Evolutionary conservation across 768 basidiomycete genomes (phyloP).

Genomic region (Infundibulicybe gibba): DNA sequence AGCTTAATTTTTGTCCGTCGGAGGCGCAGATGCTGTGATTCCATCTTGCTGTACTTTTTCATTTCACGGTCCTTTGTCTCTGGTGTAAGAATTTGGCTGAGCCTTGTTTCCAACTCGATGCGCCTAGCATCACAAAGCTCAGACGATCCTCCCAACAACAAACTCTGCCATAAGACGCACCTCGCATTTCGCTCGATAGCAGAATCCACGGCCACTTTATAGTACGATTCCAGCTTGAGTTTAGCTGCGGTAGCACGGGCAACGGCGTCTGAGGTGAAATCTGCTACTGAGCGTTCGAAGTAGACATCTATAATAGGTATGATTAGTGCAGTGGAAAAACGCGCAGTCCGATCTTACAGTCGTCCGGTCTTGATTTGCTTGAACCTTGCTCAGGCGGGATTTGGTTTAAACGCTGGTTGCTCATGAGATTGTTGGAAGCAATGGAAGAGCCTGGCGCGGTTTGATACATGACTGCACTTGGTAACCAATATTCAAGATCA

Average conservation of each 20-base stretch:
- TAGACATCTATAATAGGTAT: slow-evolving; percentile 71
- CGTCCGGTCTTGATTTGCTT: slow-evolving; percentile 37
- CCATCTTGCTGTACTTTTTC: slow-evolving; percentile 79
- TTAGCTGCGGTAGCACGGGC: slow-evolving; percentile 92
- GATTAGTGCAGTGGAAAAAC: background rate
- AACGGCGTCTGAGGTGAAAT: slow-evolving; percentile 82
- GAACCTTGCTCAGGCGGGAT: slow-evolving; percentile 23
- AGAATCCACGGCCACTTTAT: slow-evolving; percentile 96
- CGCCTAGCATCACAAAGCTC: slow-evolving; percentile 45
- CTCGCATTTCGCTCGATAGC: slow-evolving; percentile 95
- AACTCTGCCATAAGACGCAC: slow-evolving; percentile 33
- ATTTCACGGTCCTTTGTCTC: slow-evolving; percentile 90
- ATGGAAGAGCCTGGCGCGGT: slow-evolving; percentile 34
- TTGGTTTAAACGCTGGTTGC: slow-evolving; percentile 27
- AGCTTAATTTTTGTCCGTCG: slow-evolving; percentile 91
- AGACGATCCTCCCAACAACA: background rate
- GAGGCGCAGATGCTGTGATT: slow-evolving; percentile 88
- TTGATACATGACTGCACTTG: slow-evolving; percentile 30
- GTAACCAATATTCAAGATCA: no score
- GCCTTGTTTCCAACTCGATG: slow-evolving; percentile 83
- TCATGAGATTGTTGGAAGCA: slow-evolving; percentile 22
- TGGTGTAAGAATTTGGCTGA: slow-evolving; percentile 68
- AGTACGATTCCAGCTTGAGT: slow-evolving; percentile 95
- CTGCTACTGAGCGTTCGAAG: slow-evolving; percentile 83
- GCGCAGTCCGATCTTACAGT: slow-evolving; percentile 29